Percentiles rank a stretch among this genome's conserved stretches.
Conservation (phyloP, 78 protist genomes). For the Mantamonas sphyraenae region DNA sequence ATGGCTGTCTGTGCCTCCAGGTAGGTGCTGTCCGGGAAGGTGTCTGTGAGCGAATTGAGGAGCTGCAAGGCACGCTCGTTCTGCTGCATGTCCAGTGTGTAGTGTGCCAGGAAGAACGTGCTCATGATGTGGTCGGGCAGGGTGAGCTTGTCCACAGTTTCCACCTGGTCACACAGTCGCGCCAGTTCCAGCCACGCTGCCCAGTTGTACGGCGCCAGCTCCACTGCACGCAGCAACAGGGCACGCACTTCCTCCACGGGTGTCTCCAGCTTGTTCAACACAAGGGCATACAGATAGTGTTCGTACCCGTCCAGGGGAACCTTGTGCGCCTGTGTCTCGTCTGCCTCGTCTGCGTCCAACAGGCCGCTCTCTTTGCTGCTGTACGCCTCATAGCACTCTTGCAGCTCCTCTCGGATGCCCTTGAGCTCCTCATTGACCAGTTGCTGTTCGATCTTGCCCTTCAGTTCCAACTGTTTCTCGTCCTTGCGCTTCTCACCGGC, state of each 20-base stretch:
- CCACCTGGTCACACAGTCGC: background rate
- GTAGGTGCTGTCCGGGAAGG: conserved; percentile 38
- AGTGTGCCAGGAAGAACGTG: conserved; percentile 66
- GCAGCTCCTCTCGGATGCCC: background rate
- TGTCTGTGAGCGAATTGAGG: conserved; percentile 22
- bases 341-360: too few relatives aligned
- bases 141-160: background rate
- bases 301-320: conserved; percentile 30
- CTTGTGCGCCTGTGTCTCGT: too few relatives aligned
- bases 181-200: conserved; percentile 30
- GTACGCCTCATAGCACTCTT: background rate
- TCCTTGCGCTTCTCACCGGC: conserved; percentile 27
- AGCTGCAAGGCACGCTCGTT: conserved; percentile 25
- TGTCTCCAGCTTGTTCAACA: background rate
- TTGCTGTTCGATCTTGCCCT: background rate
- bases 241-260: background rate
- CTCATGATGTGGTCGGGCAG: conserved; percentile 21
- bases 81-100: conserved; percentile 35
- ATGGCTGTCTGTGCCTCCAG: conserved; percentile 54
- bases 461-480: background rate
- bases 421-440: conserved; percentile 3
- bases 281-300: conserved; percentile 14
- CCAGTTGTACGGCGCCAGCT: conserved; percentile 6
- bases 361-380: too few relatives aligned
- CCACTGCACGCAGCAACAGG: background rate